Evolutionary conservation across 805 yeast genomes (phyloP).

Genomic region (Nakazawaea populi): DNA sequence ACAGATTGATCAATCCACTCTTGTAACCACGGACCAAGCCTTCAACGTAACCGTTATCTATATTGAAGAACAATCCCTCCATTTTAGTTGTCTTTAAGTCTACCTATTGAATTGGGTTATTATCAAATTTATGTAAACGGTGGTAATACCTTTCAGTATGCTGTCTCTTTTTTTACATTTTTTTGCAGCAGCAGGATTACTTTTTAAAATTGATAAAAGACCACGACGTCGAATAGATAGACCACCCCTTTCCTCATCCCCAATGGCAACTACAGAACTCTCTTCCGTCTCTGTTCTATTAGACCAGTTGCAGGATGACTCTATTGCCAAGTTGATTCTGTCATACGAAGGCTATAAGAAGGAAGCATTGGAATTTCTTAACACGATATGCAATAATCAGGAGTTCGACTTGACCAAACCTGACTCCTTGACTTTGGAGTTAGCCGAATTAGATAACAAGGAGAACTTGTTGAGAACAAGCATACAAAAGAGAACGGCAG

Average conservation of each 20-base stretch:
- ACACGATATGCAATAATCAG: conserved; percentile 14
- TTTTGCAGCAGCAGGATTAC: no score
- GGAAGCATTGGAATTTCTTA: conserved; percentile 27
- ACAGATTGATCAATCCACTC: conserved; percentile 67
- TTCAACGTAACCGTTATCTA: conserved; percentile 86
- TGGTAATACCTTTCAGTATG: neutral
- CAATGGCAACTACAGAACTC: neutral
- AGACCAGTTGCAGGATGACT: conserved; percentile 26
- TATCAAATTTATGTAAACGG: no score
- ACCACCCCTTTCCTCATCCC: no score
- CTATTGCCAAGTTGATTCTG: conserved; percentile 20
- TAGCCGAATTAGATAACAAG: conserved; percentile 65
- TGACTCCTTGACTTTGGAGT: conserved; percentile 30
- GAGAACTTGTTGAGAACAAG: conserved; percentile 41
- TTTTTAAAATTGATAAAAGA: neutral
- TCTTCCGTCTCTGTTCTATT: conserved; percentile 25
- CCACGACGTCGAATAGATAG: neutral
- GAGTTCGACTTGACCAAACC: conserved; percentile 6
- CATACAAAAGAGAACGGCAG: conserved; percentile 33
- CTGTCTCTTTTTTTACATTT: neutral
- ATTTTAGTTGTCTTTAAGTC: conserved; percentile 30
- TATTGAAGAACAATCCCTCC: conserved; percentile 93
- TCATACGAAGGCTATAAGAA: conserved; percentile 27
- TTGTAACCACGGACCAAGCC: conserved; percentile 94
- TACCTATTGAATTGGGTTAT: no score